Evolutionary conservation across 2,329 filamentous ascomycete species (phyloP), one percentile per base, ranked within the genome.

Genomic region (Biscogniauxia sp.): DNA sequence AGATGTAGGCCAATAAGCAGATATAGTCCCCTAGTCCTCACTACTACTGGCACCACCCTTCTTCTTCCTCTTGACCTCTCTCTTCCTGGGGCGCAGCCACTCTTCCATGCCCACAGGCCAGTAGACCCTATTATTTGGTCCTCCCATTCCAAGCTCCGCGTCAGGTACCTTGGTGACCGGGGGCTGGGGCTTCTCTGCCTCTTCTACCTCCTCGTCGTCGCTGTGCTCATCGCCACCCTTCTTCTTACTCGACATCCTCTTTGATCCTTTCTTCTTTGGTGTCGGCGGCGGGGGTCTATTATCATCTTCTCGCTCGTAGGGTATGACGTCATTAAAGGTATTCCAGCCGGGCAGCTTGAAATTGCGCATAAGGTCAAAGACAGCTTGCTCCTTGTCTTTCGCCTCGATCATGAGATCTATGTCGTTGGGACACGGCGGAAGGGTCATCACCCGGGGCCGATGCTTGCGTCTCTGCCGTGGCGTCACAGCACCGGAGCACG

Each of bases 321-420:
- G 93, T 2, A 94, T 80, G 1, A 98, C 79, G 58, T 96, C 87
- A 66, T 89, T 90, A 72, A 96, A 87, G 0, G 77, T 83, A 20
- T 95, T 82, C 76, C 88, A 91, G 0, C 93, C 93, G 0, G 93
- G 91, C 0, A 98, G 80, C 69, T 89, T 93, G 74, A 93, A 96
- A 0, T 82, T 93, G 20, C 90, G 84, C 93, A 97, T 97, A 19
- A 98, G 82, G 65, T 96, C 92, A 69, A 98, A 96, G 0, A 97
- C 92, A 0, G 94, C 93, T 75, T 98, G 94, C 73, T 98, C 94
- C 76, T 98, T 98, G 72, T 97, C 94, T 74, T 98, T 98, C 54
- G 94, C 94, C 77, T 98, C 94, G 62, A 98, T 97, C 94, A 98
- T 98, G n/a, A 98, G 80, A 71, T 97, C 94, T 89, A 96, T 95